Evolutionary conservation across 768 basidiomycete genomes (phyloP).

Genomic region (Termitomyces sp.): DNA sequence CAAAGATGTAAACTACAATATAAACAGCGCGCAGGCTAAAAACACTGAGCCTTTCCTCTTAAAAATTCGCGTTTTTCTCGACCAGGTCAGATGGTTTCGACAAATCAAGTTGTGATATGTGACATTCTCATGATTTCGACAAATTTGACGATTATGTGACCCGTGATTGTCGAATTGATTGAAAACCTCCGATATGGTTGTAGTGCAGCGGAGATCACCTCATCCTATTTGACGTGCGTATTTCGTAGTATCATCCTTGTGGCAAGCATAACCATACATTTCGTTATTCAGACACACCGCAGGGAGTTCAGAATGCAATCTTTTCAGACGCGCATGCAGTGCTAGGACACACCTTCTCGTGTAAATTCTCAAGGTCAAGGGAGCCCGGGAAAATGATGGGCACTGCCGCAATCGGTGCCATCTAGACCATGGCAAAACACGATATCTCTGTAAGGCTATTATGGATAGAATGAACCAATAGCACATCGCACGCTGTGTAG

Average conservation of each 20-base stretch:
- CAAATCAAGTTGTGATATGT: too few relatives aligned
- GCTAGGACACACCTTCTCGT: background rate
- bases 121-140: too few relatives aligned
- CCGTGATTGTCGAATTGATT: too few relatives aligned
- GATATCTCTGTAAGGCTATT: background rate
- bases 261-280: background rate
- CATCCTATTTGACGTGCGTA: background rate
- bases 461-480: conserved; percentile 11
- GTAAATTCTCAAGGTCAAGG: background rate
- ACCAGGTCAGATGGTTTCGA: too few relatives aligned
- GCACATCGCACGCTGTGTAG: conserved; percentile 16
- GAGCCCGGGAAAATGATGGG: background rate
- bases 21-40: too few relatives aligned
- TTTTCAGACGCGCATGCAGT: background rate
- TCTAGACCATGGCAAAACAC: background rate
- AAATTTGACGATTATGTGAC: too few relatives aligned
- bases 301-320: background rate
- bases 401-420: background rate
- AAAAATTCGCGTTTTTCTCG: too few relatives aligned
- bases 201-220: background rate
- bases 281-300: background rate
- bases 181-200: background rate
- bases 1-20: too few relatives aligned
- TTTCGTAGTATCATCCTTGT: background rate
- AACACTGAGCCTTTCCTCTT: too few relatives aligned